Evolutionary conservation across 2,329 filamentous ascomycete species (phyloP).

Genomic region (Colletotrichum lupini): DNA sequence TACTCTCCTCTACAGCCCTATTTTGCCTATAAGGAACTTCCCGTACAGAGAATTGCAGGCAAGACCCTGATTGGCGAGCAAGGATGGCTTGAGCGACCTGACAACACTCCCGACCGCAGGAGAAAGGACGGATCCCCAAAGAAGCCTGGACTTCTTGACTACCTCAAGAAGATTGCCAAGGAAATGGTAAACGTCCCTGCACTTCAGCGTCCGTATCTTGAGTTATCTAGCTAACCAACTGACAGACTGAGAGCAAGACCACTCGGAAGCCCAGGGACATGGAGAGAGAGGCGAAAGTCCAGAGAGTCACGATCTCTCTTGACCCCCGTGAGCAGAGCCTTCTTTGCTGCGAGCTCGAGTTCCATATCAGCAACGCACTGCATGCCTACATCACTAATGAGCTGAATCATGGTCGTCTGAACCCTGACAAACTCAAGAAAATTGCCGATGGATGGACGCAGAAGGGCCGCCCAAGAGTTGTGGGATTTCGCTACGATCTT

Average conservation of each 20-base stretch:
- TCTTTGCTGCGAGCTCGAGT: constrained; percentile 70
- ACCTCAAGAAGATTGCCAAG: constrained; percentile 64
- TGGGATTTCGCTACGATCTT: constrained; percentile 69
- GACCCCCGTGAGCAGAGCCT: constrained; percentile 67
- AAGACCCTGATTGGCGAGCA: constrained; percentile 66
- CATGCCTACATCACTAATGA: constrained; percentile 64
- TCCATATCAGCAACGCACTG: constrained; percentile 60
- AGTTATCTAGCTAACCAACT: neutral
- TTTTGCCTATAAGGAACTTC: constrained; percentile 52
- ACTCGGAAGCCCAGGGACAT: constrained; percentile 45
- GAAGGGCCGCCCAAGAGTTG: constrained; percentile 64
- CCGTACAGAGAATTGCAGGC: constrained; percentile 51
- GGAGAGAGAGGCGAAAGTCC: constrained; percentile 39
- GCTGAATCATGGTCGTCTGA: constrained; percentile 65
- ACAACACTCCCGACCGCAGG: constrained; percentile 40
- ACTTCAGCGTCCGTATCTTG: neutral
- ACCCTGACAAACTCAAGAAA: constrained; percentile 61
- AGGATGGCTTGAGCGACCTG: constrained; percentile 66
- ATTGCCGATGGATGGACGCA: constrained; percentile 63
- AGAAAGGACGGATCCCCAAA: constrained; percentile 42
- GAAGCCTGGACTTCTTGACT: constrained; percentile 55
- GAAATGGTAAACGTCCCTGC: constrained; percentile 56
- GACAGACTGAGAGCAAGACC: constrained; percentile 50
- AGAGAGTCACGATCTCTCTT: constrained; percentile 60
- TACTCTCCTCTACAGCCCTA: constrained; percentile 58